phyloP scores from a whole-genome alignment of 1,284 basidiomycete genomes.

The Ustilago trichophora region DNA sequence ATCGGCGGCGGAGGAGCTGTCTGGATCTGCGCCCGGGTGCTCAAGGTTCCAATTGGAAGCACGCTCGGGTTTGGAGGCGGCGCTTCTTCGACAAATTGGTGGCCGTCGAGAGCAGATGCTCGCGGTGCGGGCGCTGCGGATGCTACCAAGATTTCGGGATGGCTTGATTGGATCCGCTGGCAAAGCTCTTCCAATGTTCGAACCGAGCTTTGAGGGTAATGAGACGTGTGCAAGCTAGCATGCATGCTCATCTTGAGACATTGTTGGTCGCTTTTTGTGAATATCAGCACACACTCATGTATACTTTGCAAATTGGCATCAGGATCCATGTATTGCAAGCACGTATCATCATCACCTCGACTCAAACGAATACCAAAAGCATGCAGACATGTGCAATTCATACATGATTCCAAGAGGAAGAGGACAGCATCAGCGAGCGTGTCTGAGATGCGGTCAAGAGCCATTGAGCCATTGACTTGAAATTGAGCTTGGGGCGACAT shows the following conservation, averaged over 20 bases:
- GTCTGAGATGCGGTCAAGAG: too few relatives aligned
- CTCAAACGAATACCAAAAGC: neutral
- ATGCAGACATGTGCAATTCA: slow-evolving; percentile 2
- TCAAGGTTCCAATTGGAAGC: slow-evolving; percentile 44
- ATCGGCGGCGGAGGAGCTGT: slow-evolving; percentile 43
- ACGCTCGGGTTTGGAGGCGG: slow-evolving; percentile 31
- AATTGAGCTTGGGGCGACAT: too few relatives aligned
- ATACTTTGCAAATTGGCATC: too few relatives aligned
- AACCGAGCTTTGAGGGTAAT: slow-evolving; percentile 17
- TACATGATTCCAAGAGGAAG: too few relatives aligned
- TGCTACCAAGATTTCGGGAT: slow-evolving; percentile 31
- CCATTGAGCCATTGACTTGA: too few relatives aligned
- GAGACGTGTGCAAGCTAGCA: neutral
- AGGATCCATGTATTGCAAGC: neutral
- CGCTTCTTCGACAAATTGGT: slow-evolving; percentile 14
- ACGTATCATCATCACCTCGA: neutral
- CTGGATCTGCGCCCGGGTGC: slow-evolving; percentile 36
- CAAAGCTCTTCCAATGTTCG: slow-evolving; percentile 24
- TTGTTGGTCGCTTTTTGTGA: too few relatives aligned
- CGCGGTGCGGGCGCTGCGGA: slow-evolving; percentile 12
- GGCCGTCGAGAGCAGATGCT: slow-evolving; percentile 22
- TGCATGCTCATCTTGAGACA: neutral
- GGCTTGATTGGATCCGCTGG: slow-evolving; percentile 48
- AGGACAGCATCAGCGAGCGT: too few relatives aligned
- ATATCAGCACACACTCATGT: too few relatives aligned